phyloP scores from a whole-genome alignment of 2,329 filamentous ascomycete genomes.

The Ophiocordyceps unilateralis region DNA sequence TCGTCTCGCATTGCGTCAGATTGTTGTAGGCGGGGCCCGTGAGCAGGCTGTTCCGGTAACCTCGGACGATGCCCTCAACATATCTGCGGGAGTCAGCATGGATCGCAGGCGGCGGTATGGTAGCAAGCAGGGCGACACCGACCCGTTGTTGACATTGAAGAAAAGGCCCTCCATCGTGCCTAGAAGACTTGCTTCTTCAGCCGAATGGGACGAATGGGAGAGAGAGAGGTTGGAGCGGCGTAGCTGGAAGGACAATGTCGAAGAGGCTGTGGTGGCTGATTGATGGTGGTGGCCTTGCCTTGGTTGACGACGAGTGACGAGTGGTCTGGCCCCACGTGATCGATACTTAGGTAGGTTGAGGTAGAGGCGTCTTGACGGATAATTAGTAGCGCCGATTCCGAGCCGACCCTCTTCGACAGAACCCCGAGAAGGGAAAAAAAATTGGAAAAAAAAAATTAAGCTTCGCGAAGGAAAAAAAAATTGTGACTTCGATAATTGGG shows the following conservation, averaged over 20 bases:
- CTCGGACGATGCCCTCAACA: conserved; percentile 91
- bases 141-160: conserved; percentile 92
- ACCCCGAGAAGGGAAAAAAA: neutral
- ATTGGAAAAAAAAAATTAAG: neutral
- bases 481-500: conserved; percentile 4
- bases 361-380: no score
- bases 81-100: conserved; percentile 42
- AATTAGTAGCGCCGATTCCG: neutral
- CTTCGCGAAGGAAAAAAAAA: neutral
- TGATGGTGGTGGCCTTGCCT: neutral
- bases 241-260: neutral
- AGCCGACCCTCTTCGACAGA: neutral
- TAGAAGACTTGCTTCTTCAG: neutral
- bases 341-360: neutral
- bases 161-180: conserved; percentile 69
- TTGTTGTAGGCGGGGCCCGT: conserved; percentile 86
- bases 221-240: no score
- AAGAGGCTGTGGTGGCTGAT: neutral
- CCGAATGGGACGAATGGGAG: neutral
- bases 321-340: neutral
- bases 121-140: conserved; percentile 9
- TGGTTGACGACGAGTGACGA: neutral
- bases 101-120: conserved; percentile 9
- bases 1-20: conserved; percentile 91
- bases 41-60: conserved; percentile 87